Evolutionary conservation across 495 filamentous ascomycete species (phyloP).

Genomic region (Penicillium verhagenii): DNA sequence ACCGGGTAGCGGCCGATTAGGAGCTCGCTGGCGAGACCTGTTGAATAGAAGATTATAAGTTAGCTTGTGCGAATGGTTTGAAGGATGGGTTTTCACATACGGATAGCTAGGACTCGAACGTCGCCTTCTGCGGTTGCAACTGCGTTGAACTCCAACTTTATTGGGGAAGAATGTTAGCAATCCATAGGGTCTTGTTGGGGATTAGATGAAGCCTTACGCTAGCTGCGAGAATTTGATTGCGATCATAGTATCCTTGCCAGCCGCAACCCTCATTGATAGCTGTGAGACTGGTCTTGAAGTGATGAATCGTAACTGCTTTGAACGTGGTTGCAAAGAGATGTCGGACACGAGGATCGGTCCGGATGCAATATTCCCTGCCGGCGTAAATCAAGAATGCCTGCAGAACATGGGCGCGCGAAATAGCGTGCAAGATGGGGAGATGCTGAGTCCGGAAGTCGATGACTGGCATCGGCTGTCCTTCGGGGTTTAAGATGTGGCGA

Average conservation of each 20-base stretch:
- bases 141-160: constrained; percentile 14
- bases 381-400: constrained; percentile 23
- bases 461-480: constrained; percentile 21
- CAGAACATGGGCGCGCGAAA: constrained; percentile 28
- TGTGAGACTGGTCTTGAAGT: background rate
- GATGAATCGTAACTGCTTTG: constrained; percentile 22
- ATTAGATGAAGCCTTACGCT: background rate
- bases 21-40: constrained; percentile 33
- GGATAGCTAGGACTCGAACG: constrained; percentile 28
- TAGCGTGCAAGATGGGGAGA: constrained; percentile 28
- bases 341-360: constrained; percentile 3
- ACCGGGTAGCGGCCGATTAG: constrained; percentile 33
- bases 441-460: constrained; percentile 38
- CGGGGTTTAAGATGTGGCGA: constrained; percentile 21
- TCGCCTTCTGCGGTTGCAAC: constrained; percentile 35
- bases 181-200: background rate
- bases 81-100: constrained; percentile 5
- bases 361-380: background rate
- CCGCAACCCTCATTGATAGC: constrained; percentile 26
- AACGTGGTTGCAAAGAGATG: constrained; percentile 24
- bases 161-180: background rate
- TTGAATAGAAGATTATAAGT: constrained; percentile 1
- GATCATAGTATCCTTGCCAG: constrained; percentile 29
- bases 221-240: constrained; percentile 24
- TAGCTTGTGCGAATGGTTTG: background rate